A percentile compares a stretch with the other conserved stretches of the same genome.
Evolutionary conservation across 2,329 filamentous ascomycete species (phyloP).

Genomic region (Fusarium guadeloupense): DNA sequence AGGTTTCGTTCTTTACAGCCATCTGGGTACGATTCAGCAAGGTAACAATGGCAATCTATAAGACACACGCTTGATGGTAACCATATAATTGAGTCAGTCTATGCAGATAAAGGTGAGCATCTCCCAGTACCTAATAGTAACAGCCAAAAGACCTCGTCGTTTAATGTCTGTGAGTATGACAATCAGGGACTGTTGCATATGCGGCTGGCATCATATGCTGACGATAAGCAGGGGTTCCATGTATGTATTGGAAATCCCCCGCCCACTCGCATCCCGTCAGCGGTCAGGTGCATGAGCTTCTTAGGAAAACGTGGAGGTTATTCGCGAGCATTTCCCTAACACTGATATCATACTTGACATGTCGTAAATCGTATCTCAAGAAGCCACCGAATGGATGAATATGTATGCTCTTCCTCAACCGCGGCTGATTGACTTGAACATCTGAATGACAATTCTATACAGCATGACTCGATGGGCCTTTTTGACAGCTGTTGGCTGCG

Average conservation of each 20-base stretch:
- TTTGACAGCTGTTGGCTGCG: slow-evolving; percentile 27
- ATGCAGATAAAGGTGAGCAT: not conserved
- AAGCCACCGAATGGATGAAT: not conserved
- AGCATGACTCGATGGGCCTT: slow-evolving; percentile 4
- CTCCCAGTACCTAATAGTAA: no score
- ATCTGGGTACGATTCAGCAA: not conserved
- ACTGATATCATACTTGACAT: no score
- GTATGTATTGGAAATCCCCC: not conserved
- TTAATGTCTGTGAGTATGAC: no score
- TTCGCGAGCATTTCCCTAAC: no score
- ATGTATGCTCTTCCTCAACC: not conserved
- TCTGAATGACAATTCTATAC: slow-evolving; percentile 4
- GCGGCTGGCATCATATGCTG: no score
- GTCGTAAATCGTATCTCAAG: no score
- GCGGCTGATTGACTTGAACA: not conserved
- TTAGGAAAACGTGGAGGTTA: no score
- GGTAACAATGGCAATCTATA: no score
- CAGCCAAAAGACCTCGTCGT: no score
- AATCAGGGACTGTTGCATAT: not conserved
- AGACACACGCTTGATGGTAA: not conserved
- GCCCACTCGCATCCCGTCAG: not conserved
- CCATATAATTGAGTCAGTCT: not conserved
- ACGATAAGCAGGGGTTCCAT: not conserved
- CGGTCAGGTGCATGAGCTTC: not conserved
- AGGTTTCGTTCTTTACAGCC: not conserved